Conservation (phyloP, 2,329 filamentous ascomycete genomes). For the Exophiala phaeomuriformis region DNA sequence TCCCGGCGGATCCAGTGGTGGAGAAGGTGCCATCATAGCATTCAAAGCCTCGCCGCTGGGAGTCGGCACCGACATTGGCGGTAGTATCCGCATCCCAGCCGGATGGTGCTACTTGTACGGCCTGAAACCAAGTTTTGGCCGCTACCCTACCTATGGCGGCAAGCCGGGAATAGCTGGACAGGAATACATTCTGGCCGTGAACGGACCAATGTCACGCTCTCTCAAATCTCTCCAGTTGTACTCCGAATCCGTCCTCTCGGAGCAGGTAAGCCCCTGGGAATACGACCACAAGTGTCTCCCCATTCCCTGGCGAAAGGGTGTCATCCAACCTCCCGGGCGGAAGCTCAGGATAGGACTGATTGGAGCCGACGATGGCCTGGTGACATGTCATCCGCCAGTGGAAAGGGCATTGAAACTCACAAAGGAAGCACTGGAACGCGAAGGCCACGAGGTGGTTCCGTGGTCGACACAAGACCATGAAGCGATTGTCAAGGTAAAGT, state of each 20-base stretch:
- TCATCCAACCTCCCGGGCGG: constrained; percentile 32
- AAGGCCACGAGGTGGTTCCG: constrained; percentile 35
- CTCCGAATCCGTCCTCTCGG: constrained; percentile 33
- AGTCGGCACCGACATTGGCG: constrained; percentile 38
- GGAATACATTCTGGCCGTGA: constrained; percentile 36
- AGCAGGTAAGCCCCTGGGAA: constrained; percentile 32
- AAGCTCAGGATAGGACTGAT: constrained; percentile 36
- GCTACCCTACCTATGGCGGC: constrained; percentile 34
- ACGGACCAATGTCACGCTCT: constrained; percentile 36
- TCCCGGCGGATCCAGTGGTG: constrained; percentile 34
- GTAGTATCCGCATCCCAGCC: constrained; percentile 36
- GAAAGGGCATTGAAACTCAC: constrained; percentile 32
- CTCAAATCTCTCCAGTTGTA: constrained; percentile 33
- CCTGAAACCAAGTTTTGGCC: constrained; percentile 36
- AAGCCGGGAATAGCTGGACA: constrained; percentile 35
- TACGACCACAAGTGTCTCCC: constrained; percentile 35
- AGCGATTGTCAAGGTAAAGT: constrained; percentile 26
- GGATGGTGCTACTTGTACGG: constrained; percentile 36
- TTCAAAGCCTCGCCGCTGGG: constrained; percentile 31
- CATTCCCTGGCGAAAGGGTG: constrained; percentile 34
- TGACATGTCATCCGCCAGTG: constrained; percentile 36
- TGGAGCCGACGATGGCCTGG: constrained; percentile 32
- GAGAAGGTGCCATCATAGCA: constrained; percentile 33
- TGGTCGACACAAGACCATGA: constrained; percentile 32
- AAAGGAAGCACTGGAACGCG: constrained; percentile 30